phyloP scores from a whole-genome alignment of 208 protist species.

The Leishmania amazonensis region DNA sequence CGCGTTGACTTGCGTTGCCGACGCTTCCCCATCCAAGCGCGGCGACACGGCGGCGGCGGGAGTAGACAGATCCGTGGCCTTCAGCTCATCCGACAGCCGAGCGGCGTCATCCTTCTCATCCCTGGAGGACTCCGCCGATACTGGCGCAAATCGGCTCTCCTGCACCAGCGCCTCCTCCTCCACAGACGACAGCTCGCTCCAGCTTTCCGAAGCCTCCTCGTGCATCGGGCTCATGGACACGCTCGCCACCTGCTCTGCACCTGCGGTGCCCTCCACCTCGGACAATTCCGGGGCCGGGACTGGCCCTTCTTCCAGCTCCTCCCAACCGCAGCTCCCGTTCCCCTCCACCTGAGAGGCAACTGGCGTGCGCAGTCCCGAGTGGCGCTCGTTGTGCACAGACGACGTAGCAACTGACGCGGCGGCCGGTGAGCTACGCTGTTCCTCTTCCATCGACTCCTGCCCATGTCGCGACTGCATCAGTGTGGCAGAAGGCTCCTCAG shows the following conservation, averaged over 20 bases:
- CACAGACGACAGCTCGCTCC: background rate
- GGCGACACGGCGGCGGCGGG: background rate
- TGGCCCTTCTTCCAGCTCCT: background rate
- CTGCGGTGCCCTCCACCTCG: background rate
- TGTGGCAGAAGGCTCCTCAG: background rate
- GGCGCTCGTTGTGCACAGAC: background rate
- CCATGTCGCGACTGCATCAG: background rate
- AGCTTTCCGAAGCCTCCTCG: background rate
- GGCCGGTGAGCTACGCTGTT: background rate
- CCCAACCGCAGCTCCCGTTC: background rate
- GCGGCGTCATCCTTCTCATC: background rate
- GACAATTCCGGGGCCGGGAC: background rate
- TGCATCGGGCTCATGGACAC: background rate
- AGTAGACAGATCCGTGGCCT: background rate
- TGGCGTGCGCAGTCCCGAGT: background rate
- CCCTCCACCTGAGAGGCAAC: background rate
- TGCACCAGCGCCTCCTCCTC: background rate
- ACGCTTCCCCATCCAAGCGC: background rate
- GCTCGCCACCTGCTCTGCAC: background rate
- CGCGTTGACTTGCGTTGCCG: background rate
- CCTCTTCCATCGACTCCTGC: background rate
- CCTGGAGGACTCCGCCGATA: background rate
- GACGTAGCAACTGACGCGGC: background rate
- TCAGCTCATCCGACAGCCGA: background rate
- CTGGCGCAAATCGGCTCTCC: background rate